phyloP scores from a whole-genome alignment of 352 stramenopile species.

The Pythium aquatile region DNA sequence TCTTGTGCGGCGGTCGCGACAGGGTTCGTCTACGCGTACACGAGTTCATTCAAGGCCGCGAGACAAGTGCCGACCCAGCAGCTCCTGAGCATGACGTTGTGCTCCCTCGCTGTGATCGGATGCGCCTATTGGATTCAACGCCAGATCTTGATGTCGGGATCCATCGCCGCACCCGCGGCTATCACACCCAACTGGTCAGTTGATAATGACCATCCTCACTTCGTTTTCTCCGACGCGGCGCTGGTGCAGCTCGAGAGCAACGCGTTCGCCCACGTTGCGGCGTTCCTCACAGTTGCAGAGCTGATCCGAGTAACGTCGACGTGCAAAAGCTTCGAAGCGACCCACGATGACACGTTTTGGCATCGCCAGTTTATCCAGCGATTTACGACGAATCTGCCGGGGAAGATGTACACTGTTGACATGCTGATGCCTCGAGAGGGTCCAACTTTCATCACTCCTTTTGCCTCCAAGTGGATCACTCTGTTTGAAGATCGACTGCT shows the following conservation, averaged over 20 bases:
- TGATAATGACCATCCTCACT: constrained; percentile 1
- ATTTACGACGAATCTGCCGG: constrained; percentile 5
- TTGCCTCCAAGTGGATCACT: constrained; percentile 21
- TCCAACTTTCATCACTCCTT: constrained; percentile 11
- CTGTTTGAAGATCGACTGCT: constrained; percentile 19
- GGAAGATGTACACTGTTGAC: background rate
- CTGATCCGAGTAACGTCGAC: constrained; percentile 28
- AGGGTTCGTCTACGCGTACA: constrained; percentile 30
- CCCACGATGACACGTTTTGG: constrained; percentile 37
- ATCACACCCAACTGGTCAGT: background rate
- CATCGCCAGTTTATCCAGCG: constrained; percentile 27
- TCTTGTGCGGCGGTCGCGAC: constrained; percentile 16
- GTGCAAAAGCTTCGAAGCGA: constrained; percentile 20
- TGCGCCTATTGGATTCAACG: constrained; percentile 47
- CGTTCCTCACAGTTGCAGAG: constrained; percentile 37
- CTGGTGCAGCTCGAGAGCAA: constrained; percentile 30
- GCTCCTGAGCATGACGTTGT: constrained; percentile 32
- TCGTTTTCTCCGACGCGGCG: background rate
- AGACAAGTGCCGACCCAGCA: constrained; percentile 33
- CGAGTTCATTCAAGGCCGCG: constrained; percentile 27
- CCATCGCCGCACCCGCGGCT: background rate
- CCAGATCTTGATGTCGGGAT: constrained; percentile 33
- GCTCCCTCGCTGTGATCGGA: constrained; percentile 35
- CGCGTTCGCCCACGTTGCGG: constrained; percentile 35
- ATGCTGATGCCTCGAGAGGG: background rate